phyloP scores from a whole-genome alignment of 2,329 filamentous ascomycete species.

The Trichoderma koningiopsis region DNA sequence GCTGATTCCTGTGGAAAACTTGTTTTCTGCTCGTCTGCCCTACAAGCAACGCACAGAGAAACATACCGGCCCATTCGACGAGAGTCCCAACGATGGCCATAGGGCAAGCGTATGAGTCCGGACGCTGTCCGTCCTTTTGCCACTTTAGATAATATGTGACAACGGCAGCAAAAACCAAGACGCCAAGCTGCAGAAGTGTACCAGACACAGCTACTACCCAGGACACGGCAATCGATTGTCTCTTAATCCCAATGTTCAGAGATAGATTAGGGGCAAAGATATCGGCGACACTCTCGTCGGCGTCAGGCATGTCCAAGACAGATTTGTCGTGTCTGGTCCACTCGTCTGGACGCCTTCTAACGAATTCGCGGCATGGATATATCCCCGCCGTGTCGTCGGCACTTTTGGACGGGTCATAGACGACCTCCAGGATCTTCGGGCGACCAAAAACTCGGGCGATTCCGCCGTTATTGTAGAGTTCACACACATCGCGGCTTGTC shows the following conservation, averaged over 20 bases:
- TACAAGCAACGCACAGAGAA: background rate
- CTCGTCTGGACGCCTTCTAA: background rate
- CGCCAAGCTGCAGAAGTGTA: background rate
- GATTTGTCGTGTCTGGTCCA: background rate
- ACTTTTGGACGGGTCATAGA: background rate
- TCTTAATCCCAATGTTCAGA: background rate
- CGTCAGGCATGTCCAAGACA: too few relatives aligned
- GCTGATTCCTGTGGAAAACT: background rate
- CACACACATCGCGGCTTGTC: constrained; percentile 3
- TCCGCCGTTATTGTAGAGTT: constrained; percentile 1
- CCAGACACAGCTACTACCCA: background rate
- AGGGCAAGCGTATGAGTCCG: background rate
- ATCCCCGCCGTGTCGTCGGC: background rate
- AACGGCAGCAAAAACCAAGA: background rate
- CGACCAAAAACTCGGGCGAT: background rate
- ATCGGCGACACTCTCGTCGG: background rate
- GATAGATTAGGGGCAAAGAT: background rate
- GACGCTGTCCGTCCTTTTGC: background rate
- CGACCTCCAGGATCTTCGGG: background rate
- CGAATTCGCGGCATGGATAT: background rate
- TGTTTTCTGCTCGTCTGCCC: background rate
- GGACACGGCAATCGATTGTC: background rate
- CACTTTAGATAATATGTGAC: background rate
- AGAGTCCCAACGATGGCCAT: background rate
- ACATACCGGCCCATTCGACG: background rate